Evolutionary conservation across 1,284 basidiomycete genomes (phyloP).

Genomic region (Puccinia novopanici): DNA sequence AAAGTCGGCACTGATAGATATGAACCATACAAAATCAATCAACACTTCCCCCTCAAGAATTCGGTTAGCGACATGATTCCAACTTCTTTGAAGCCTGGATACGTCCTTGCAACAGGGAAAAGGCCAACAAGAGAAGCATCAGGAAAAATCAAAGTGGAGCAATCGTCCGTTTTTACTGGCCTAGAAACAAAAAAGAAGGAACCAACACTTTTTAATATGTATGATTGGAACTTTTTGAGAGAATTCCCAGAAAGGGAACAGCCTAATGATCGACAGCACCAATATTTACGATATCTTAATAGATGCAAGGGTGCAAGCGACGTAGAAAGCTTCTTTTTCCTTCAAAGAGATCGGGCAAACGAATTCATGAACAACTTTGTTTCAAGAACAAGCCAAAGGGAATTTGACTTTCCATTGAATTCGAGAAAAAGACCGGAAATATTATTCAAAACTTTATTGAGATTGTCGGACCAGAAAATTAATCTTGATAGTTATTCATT

Average conservation of each 20-base stretch:
- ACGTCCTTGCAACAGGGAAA: neutral
- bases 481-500: neutral
- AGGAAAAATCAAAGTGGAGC: neutral
- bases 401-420: too few relatives aligned
- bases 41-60: neutral
- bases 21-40: neutral
- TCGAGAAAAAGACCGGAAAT: neutral
- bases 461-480: neutral
- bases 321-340: neutral
- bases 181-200: neutral
- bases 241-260: neutral
- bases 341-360: neutral
- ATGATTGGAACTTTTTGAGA: conserved; percentile 6
- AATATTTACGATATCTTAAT: neutral
- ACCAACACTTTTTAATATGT: neutral
- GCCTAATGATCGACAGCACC: neutral
- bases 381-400: neutral
- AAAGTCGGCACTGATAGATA: too few relatives aligned
- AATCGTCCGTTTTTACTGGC: neutral
- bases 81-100: neutral
- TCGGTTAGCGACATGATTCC: neutral
- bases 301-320: neutral
- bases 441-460: neutral
- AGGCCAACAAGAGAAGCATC: neutral
- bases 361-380: neutral